A percentile compares a stretch with the other conserved stretches of the same genome.
Conservation (phyloP, 306 rosid species). For the Fragaria nilgerrensis region DNA sequence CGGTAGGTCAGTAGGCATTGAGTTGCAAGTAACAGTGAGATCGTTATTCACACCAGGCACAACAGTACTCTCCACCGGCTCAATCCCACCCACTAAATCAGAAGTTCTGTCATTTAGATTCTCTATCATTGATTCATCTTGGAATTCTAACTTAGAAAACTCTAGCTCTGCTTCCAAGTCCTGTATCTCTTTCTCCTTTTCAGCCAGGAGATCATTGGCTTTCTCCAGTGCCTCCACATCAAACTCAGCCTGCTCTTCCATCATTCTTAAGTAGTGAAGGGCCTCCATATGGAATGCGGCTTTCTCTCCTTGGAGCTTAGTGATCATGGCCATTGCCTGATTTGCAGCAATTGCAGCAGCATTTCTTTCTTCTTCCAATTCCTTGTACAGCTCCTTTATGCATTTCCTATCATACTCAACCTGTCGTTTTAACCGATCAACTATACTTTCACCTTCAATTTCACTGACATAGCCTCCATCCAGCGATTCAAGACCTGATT, state of each 20-base stretch:
- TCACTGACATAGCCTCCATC: slow-evolving; percentile 54
- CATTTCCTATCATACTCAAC: slow-evolving; percentile 53
- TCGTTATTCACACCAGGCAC: slow-evolving; percentile 21
- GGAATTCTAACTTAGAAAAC: slow-evolving; percentile 37
- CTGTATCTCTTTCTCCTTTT: slow-evolving; percentile 74
- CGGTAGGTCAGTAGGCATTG: slow-evolving; percentile 32
- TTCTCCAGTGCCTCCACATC: slow-evolving; percentile 78
- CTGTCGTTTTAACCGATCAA: slow-evolving; percentile 52
- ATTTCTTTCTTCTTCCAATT: slow-evolving; percentile 83
- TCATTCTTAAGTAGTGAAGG: slow-evolving; percentile 84
- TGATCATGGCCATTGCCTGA: slow-evolving; percentile 96
- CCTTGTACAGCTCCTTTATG: slow-evolving; percentile 53
- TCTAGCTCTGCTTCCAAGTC: slow-evolving; percentile 86
- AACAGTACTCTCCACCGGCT: slow-evolving; percentile 22
- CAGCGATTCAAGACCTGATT: slow-evolving; percentile 52
- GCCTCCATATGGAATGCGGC: slow-evolving; percentile 88
- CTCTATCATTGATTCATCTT: slow-evolving; percentile 23
- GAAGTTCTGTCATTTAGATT: slow-evolving; percentile 19
- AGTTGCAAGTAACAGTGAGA: slow-evolving; percentile 20
- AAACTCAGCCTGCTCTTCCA: slow-evolving; percentile 97
- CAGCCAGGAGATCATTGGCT: slow-evolving; percentile 69
- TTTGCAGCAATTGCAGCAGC: slow-evolving; percentile 76
- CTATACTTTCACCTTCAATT: slow-evolving; percentile 61
- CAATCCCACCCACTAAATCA: slow-evolving; percentile 35
- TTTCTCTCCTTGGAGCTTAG: slow-evolving; percentile 92